A percentile compares a stretch with the other conserved stretches of the same genome.
These are phyloP conservation scores for Daldinia caldariorum DNA, from an alignment of 495 filamentous ascomycete genomes.

Conservation along the genomic window DNA sequence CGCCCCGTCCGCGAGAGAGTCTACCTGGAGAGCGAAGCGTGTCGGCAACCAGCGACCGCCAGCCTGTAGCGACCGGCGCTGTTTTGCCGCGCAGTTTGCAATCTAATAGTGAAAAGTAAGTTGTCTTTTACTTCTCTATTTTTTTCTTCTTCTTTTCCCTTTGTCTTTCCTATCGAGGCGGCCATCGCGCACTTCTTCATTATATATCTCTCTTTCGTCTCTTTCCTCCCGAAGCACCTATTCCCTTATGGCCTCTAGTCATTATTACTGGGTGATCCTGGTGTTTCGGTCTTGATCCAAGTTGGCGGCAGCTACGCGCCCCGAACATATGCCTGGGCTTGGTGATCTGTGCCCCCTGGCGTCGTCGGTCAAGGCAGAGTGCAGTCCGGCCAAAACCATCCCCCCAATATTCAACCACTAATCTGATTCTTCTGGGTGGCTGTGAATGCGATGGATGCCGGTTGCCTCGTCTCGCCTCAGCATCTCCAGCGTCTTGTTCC, in stretches of 20 bases:
- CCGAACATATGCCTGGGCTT: slow-evolving; percentile 31
- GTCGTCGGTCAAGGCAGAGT: slow-evolving; percentile 42
- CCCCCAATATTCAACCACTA: slow-evolving; percentile 28
- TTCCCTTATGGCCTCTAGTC: not conserved
- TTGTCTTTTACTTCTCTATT: slow-evolving; percentile 29
- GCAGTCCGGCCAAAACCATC: slow-evolving; percentile 34
- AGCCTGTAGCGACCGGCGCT: slow-evolving; percentile 51
- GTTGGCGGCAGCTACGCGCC: slow-evolving; percentile 36
- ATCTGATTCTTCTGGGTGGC: slow-evolving; percentile 37
- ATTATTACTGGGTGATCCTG: slow-evolving; percentile 14
- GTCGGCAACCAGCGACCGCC: slow-evolving; percentile 57
- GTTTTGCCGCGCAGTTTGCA: slow-evolving; percentile 57
- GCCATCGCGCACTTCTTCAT: slow-evolving; percentile 4
- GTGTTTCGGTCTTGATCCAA: slow-evolving; percentile 39
- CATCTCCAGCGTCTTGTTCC: slow-evolving; percentile 38
- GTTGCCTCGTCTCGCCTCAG: slow-evolving; percentile 47
- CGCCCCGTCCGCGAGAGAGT: slow-evolving; percentile 53
- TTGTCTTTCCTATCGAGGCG: slow-evolving; percentile 8
- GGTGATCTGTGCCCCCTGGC: slow-evolving; percentile 36
- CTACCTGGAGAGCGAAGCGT: slow-evolving; percentile 57
- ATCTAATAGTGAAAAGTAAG: slow-evolving; percentile 59
- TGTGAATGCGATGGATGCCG: slow-evolving; percentile 38
- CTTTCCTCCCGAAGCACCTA: slow-evolving; percentile 2
- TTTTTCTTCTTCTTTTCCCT: slow-evolving; percentile 1
- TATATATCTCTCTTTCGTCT: slow-evolving; percentile 4